Base-by-base conservation (phyloP, 164 flowering plant species). In the Chimonanthus praecox region DNA sequence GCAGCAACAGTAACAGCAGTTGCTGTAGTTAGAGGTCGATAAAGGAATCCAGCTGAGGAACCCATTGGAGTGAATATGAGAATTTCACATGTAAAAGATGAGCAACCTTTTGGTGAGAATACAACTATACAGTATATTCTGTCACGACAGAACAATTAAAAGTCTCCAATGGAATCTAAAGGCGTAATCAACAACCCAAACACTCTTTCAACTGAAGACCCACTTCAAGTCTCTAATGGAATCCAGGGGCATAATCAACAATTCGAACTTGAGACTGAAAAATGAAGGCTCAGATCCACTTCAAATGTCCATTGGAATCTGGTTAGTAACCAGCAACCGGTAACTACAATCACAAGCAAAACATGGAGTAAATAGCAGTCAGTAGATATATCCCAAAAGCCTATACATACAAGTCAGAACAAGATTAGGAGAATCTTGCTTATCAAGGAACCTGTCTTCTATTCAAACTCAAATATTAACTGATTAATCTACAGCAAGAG, bases 1-100 rank as follows among this genome's bases (percentile, higher is more conserved):
- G 93, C 86, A 71, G 94, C 88, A 11, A 84, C 73, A 9, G 90
- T 88, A 75, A 88, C 87, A 2, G 94, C 97, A 76, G 89, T 85
- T 0, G 85, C 95, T 4, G 91, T 90, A 49, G 83, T 77, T 45
- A 91, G 74, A 67, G 95, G 99, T 20, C 96, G 83, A 72, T 86
- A 90, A 77, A 92, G 71, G 79, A 81, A 72, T 80, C 97, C 95
- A 8, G 91, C 78, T 71, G 86, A 79, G 74, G 94, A 87, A 85
- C 87, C 91, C 97, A 92, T 90, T 20, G 43, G 50, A 16, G 69
- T n/a, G 45, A 63, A 49, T n/a, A 49, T 64, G 54, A 13, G 58
- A 10, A 20, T 20, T n/a, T 72, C n/a, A 16, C 58, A 62, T 7
- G 54, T 67, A 54, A 62, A 62, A 18, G 18, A 33, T 8, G 58